phyloP scores from a whole-genome alignment of 129 eudicot genomes.

The Daucus carota region DNA sequence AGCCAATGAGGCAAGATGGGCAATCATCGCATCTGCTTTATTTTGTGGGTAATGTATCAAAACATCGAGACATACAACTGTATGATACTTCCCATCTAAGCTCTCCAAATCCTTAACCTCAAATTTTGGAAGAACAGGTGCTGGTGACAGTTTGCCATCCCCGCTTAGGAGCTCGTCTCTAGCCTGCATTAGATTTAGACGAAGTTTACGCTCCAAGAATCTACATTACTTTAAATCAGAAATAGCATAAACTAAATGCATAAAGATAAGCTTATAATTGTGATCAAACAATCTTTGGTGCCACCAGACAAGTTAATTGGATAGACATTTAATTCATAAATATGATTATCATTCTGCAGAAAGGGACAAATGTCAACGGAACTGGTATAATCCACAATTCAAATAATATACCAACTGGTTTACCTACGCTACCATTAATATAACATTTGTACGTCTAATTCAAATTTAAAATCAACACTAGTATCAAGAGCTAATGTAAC shows the following conservation, averaged over 20 bases:
- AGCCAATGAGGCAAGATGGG: constrained; percentile 89
- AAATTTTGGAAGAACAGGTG: constrained; percentile 58
- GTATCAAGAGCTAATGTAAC: not conserved
- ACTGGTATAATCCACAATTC: not conserved
- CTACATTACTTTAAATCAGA: not conserved
- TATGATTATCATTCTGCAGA: not conserved
- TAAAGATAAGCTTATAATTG: not conserved
- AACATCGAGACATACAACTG: constrained; percentile 85
- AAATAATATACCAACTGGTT: not conserved
- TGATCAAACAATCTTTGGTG: not conserved
- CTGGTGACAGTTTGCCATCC: constrained; percentile 30
- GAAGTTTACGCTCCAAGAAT: not conserved
- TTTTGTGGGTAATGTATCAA: constrained; percentile 93
- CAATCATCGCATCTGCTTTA: constrained; percentile 96
- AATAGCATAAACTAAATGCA: not conserved
- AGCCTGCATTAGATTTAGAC: constrained; percentile 46
- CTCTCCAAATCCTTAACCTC: constrained; percentile 95
- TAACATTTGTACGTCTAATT: not conserved
- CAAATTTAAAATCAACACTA: not conserved
- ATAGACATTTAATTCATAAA: not conserved
- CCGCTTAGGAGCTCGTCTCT: constrained; percentile 53
- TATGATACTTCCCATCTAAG: constrained; percentile 73
- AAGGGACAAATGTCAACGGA: not conserved
- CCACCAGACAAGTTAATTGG: not conserved
- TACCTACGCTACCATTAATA: not conserved